These are phyloP conservation scores for Picea abies DNA, from an alignment of 83 land plant species.

Conservation along the genomic window DNA sequence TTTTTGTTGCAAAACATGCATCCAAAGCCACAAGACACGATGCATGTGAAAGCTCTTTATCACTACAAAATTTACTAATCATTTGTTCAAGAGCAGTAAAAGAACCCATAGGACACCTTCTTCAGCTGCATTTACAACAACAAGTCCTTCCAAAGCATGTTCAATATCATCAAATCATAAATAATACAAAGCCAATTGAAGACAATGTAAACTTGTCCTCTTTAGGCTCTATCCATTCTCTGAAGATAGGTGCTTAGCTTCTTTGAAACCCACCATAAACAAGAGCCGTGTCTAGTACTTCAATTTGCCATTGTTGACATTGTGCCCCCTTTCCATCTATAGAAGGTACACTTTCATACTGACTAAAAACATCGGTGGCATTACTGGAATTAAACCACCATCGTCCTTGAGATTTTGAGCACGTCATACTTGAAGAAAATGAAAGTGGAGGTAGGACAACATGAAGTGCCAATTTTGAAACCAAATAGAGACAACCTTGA, in stretches of 20 bases:
- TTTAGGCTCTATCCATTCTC: conserved; percentile 52
- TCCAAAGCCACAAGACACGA: conserved; percentile 76
- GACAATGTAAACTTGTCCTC: too few relatives aligned
- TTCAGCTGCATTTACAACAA: conserved; percentile 23
- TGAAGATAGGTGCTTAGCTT: conserved; percentile 76
- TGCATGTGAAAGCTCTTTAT: conserved; percentile 82
- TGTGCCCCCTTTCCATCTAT: conserved; percentile 7
- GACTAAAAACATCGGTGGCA: not conserved
- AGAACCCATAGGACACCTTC: conserved; percentile 77
- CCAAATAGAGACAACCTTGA: conserved; percentile 73
- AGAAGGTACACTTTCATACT: conserved; percentile 18
- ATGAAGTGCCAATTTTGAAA: conserved; percentile 58
- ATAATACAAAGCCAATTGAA: conserved; percentile 84
- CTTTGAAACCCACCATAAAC: conserved; percentile 72
- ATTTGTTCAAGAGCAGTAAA: conserved; percentile 79
- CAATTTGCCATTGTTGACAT: conserved; percentile 70
- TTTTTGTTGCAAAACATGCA: conserved; percentile 77
- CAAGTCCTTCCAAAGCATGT: not conserved
- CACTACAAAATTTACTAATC: conserved; percentile 52
- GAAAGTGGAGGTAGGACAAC: conserved; percentile 86
- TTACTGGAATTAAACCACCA: conserved; percentile 39
- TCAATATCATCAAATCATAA: conserved; percentile 79
- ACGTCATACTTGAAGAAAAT: conserved; percentile 25
- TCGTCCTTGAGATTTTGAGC: conserved; percentile 33
- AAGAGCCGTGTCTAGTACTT: conserved; percentile 77